Evolutionary conservation across 306 rosid species (phyloP), one percentile per base, ranked within the genome.

Genomic region (Pueraria montana): DNA sequence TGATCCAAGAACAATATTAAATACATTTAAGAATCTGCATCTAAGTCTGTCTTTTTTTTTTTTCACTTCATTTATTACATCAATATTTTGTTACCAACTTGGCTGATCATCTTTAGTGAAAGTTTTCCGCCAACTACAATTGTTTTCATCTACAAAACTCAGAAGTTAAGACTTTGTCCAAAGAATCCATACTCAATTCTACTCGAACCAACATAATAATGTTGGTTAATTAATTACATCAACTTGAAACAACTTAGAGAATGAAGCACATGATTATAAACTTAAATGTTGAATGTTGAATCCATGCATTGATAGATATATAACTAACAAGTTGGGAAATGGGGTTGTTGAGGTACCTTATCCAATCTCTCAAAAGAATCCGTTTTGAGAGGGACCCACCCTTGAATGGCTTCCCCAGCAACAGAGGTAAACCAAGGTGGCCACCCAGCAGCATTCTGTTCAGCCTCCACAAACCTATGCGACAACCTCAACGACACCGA

Each of bases 381-480:
- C 0, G 97, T 94, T 71, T 86, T 85, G 58, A 94, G 98, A 53
- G 99, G 99, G 2, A 94, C 69, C 98, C 91, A 94, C 0, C 99
- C 99, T 2, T 92, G 90, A 76, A 96, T 81, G 64, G 98, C 98
- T 75, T 94, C 99, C 18, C 85, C 95, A 30, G 99, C 99, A 61
- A 80, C 85, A 82, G 89, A 68, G 40, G 95, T 86, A 14, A 96
- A 91, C 99, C 99, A 96, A 49, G 93, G 78, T n/a, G 99, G 99
- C 99, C 99, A 96, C 1, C 99, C 99, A 76, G 95, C 98, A 10
- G 99, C 91, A 72, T 61, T 82, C 74, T 86, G 97, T 63, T 96
- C 99, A 1, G 93, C 97, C 64, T 92, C 93, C 34, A 90, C 89
- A 38, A 76, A 69, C 56, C 97, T 82, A 58, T 74, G 4, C 5